These are phyloP conservation scores for Trichoderma atrobrunneum DNA, from an alignment of 2,329 filamentous ascomycete genomes.

Conservation along the genomic window DNA sequence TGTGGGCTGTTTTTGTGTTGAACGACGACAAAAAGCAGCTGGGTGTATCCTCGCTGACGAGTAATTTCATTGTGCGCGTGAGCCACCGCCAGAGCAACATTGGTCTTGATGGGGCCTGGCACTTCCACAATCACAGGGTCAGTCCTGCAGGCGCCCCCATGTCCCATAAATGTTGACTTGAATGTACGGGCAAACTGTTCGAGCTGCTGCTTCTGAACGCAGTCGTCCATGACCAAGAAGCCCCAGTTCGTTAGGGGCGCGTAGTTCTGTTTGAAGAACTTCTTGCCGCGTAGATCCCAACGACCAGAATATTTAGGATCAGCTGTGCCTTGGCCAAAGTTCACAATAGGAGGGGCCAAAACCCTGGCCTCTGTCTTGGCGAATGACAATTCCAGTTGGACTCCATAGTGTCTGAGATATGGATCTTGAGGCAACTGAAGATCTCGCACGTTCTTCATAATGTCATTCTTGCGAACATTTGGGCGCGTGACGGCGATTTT, in stretches of 20 bases:
- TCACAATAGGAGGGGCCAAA: constrained; percentile 66
- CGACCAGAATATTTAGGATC: constrained; percentile 68
- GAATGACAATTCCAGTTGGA: constrained; percentile 65
- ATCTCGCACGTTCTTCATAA: constrained; percentile 54
- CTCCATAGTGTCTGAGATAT: constrained; percentile 69
- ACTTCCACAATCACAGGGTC: constrained; percentile 37
- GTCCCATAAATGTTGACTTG: constrained; percentile 43
- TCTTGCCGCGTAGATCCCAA: constrained; percentile 83
- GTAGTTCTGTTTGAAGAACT: constrained; percentile 64
- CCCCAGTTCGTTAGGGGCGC: constrained; percentile 70
- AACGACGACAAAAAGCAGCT: constrained; percentile 79
- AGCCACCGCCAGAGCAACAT: constrained; percentile 50
- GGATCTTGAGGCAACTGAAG: constrained; percentile 68
- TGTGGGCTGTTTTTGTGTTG: constrained; percentile 65
- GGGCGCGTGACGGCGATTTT: constrained; percentile 85
- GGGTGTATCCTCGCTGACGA: constrained; percentile 55
- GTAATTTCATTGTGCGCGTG: constrained; percentile 48
- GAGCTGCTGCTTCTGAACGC: constrained; percentile 41
- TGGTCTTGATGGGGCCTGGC: constrained; percentile 34
- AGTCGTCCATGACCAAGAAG: constrained; percentile 62
- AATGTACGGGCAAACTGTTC: constrained; percentile 42
- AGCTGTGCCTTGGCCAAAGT: constrained; percentile 57
- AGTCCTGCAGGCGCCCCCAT: constrained; percentile 45
- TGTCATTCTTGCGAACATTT: constrained; percentile 61
- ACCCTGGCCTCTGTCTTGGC: constrained; percentile 67